These are phyloP conservation scores for Tuber indicum DNA, from an alignment of 495 filamentous ascomycete genomes.

Conservation along the genomic window DNA sequence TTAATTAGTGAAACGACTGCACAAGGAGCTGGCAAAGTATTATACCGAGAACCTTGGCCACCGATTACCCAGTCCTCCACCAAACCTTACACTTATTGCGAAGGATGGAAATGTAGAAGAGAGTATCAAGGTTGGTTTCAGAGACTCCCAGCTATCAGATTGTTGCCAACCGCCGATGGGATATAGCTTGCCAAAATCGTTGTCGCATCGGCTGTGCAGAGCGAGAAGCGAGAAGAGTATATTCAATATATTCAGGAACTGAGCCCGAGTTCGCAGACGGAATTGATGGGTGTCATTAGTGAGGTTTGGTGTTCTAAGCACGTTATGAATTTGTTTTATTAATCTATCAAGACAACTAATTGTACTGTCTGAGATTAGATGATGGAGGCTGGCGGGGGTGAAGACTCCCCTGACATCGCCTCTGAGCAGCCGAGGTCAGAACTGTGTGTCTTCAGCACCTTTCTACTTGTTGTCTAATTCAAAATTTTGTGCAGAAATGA, in stretches of 20 bases:
- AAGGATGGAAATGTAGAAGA: conserved; percentile 40
- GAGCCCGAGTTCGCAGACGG: conserved; percentile 37
- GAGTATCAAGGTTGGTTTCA: conserved; percentile 31
- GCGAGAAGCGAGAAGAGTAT: conserved; percentile 41
- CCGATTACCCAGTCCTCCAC: conserved; percentile 32
- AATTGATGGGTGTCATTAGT: conserved; percentile 40
- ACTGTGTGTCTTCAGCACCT: background rate
- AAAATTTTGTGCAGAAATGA: conserved; percentile 21
- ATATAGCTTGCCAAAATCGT: conserved; percentile 40
- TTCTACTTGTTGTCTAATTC: background rate
- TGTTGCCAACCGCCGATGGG: background rate
- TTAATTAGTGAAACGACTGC: conserved; percentile 32
- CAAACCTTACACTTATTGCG: conserved; percentile 40
- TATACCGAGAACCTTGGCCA: conserved; percentile 40
- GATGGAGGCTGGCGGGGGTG: conserved; percentile 28
- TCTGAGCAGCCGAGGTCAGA: background rate
- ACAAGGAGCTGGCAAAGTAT: conserved; percentile 37
- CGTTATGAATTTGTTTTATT: background rate
- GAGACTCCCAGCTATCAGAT: background rate
- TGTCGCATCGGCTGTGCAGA: conserved; percentile 41
- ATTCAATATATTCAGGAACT: conserved; percentile 39
- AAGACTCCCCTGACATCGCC: background rate
- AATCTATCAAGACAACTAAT: background rate
- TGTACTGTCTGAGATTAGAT: conserved; percentile 19
- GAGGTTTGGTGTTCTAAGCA: conserved; percentile 15